Base-by-base conservation (phyloP, 2,329 filamentous ascomycete genomes). In the Parastagonospora avenae region DNA sequence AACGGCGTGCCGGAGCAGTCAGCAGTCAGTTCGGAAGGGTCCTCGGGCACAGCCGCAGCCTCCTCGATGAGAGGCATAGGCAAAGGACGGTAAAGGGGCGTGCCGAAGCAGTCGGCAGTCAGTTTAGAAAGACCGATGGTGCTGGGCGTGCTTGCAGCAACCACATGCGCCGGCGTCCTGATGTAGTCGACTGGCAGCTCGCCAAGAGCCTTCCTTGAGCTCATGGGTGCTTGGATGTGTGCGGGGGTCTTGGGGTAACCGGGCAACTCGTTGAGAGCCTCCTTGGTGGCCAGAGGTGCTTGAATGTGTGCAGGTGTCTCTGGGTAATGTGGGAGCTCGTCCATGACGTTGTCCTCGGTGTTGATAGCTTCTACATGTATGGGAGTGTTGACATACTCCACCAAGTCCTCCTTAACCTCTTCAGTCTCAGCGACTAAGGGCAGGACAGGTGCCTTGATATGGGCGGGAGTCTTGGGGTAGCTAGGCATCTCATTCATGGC, bases 201-300 rank as follows among this genome's bases (percentile, higher is more conserved):
- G 31, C 52, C 54, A 28, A 64, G 33, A 8, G 57, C 60, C 24
- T 57, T 54, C 33, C 50, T 55, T 27, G 52, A 44, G n/a, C 60
- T 55, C 31, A 62, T 48, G 8, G 62, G 58, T 8, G 55, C 57
- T 16, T 50, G 37, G 19, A 52, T 50, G 35, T 55, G 55, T 8
- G 55, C 56, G 8, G 61, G 61, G 8, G 61, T 64, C 10, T 55
- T 50, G 8, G 59, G 60, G 35, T 57, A 60, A n/a, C 45, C 46
- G 16, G 54, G 48, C 38, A 59, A 28, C 35, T 55, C 57, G 27
- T 50, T 48, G 6, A 57, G 39, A 15, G 48, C 52, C 15, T 57
- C 42, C 27, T 51, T 50, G 16, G 37, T 48, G 12, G 49, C 45
- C 42, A 48, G 44, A 5, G 53, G 52, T 11, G 46, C 51, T 5